phyloP scores from a whole-genome alignment of 768 basidiomycete genomes.

The Suillus occidentalis region DNA sequence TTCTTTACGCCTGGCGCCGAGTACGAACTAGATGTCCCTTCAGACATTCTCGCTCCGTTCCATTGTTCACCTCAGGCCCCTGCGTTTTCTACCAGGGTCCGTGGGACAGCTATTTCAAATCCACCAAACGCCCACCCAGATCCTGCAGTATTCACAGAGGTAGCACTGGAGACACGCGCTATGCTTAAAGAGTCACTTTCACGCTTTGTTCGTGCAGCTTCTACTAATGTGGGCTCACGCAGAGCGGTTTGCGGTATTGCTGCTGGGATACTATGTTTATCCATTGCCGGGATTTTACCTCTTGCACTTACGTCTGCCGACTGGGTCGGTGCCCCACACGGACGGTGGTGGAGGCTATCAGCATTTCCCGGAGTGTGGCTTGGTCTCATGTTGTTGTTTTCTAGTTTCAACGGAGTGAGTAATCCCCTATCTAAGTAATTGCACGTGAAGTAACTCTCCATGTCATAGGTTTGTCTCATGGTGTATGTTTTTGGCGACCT shows the following conservation, averaged over 20 bases:
- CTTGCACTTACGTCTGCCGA: slow-evolving; percentile 48
- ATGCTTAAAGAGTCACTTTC: slow-evolving; percentile 65
- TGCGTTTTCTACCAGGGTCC: slow-evolving; percentile 7
- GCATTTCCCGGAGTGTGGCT: slow-evolving; percentile 72
- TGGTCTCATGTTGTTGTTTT: slow-evolving; percentile 59
- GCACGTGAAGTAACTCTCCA: not conserved
- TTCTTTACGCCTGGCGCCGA: slow-evolving; percentile 72
- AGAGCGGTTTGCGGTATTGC: slow-evolving; percentile 70
- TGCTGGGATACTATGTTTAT: slow-evolving; percentile 52
- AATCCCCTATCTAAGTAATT: not conserved
- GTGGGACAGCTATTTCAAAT: slow-evolving; percentile 19
- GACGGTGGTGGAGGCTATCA: slow-evolving; percentile 55
- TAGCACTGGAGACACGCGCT: slow-evolving; percentile 54
- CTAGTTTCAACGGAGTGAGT: slow-evolving; percentile 66
- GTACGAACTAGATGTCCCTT: slow-evolving; percentile 72
- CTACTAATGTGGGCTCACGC: slow-evolving; percentile 66
- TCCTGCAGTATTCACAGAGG: slow-evolving; percentile 60
- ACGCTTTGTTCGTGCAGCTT: slow-evolving; percentile 68
- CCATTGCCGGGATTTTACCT: slow-evolving; percentile 50
- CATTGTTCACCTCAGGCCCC: slow-evolving; percentile 42
- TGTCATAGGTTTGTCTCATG: slow-evolving; percentile 58
- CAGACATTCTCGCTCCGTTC: slow-evolving; percentile 62
- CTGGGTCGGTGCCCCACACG: slow-evolving; percentile 30
- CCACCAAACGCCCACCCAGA: slow-evolving; percentile 53
- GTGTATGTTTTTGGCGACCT: slow-evolving; percentile 81